Evolutionary conservation across 1,284 basidiomycete genomes (phyloP), one percentile per base, ranked within the genome.

Genomic region (Moniliophthora roreri): DNA sequence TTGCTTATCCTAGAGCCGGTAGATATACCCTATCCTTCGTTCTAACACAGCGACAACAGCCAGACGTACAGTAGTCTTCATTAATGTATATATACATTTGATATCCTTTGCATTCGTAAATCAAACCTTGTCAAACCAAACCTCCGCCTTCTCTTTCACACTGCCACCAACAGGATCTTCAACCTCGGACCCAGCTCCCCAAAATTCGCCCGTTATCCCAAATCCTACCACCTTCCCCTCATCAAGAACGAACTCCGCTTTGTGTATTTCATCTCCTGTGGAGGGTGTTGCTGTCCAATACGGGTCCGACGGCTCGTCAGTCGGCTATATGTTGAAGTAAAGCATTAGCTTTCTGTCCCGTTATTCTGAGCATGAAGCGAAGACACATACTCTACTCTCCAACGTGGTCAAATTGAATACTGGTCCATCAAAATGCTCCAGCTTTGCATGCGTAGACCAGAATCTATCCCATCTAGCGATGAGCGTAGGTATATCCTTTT

Each of bases 71-170:
- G n/a, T n/a, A n/a, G n/a, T n/a, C n/a, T n/a, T n/a, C n/a, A n/a
- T n/a, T n/a, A n/a, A n/a, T n/a, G n/a, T n/a, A n/a, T n/a, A n/a
- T n/a, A n/a, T n/a, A n/a, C n/a, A n/a, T n/a, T n/a, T n/a, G n/a
- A n/a, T n/a, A n/a, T n/a, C n/a, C n/a, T n/a, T n/a, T n/a, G n/a
- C n/a, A n/a, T n/a, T n/a, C n/a, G n/a, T n/a, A n/a, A n/a, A n/a
- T 55, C 53, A 56, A 10, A 52, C 20, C 34, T 53, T 62, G 3
- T 56, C 51, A 48, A 68, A 66, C 62, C 58, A 66, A 16, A 63
- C 62, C 44, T 68, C 66, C 3, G 65, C 61, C 38, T 58, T 53
- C 15, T 66, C 60, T 42, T 59, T 58, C 9, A 53, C 52, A 4
- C 58, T 61, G 11, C 55, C 36, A 7, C 63, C 64, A 8, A 50